Percentiles rank a stretch among this genome's conserved stretches.
phyloP scores from a whole-genome alignment of 805 yeast species.

The Saccharomycodes ludwigii region DNA sequence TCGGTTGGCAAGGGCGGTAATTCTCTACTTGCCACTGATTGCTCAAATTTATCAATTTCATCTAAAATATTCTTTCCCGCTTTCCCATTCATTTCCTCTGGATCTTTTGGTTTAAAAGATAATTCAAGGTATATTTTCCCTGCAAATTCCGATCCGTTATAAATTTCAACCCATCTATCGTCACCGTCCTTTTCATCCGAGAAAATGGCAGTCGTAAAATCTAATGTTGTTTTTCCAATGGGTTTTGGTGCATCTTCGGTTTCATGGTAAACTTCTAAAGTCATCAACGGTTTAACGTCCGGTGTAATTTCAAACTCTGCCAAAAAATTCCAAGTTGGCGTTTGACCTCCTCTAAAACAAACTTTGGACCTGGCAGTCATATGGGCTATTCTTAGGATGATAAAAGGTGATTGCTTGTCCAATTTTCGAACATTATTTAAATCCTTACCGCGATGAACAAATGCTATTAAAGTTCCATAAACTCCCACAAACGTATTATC shows the following conservation, averaged over 20 bases:
- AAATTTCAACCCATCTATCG: conserved; percentile 74
- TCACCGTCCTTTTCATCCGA: conserved; percentile 61
- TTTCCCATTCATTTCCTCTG: conserved; percentile 4
- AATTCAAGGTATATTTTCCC: conserved; percentile 84
- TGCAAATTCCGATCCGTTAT: conserved; percentile 59
- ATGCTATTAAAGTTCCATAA: conserved; percentile 51
- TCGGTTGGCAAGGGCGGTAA: conserved; percentile 24
- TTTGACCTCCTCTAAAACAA: conserved; percentile 83
- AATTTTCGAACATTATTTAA: conserved; percentile 75
- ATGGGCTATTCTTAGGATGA: conserved; percentile 70
- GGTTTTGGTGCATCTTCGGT: conserved; percentile 77
- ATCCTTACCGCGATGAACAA: conserved; percentile 72
- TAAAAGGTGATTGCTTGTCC: conserved; percentile 91
- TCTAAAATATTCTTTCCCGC: conserved; percentile 4
- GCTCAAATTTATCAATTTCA: conserved; percentile 13
- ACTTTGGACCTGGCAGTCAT: conserved; percentile 70
- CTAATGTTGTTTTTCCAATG: conserved; percentile 72
- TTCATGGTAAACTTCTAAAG: conserved; percentile 66
- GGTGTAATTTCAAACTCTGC: conserved; percentile 54
- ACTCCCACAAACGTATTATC: conserved; percentile 4
- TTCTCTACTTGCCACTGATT: conserved; percentile 18
- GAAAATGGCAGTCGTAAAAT: conserved; percentile 58
- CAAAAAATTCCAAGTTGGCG: conserved; percentile 79
- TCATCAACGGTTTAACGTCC: conserved; percentile 49
- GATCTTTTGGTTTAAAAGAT: conserved; percentile 62